Evolutionary conservation across 192 early-diverging fungal genomes (phyloP).

Genomic region (Entomortierella lignicola): DNA sequence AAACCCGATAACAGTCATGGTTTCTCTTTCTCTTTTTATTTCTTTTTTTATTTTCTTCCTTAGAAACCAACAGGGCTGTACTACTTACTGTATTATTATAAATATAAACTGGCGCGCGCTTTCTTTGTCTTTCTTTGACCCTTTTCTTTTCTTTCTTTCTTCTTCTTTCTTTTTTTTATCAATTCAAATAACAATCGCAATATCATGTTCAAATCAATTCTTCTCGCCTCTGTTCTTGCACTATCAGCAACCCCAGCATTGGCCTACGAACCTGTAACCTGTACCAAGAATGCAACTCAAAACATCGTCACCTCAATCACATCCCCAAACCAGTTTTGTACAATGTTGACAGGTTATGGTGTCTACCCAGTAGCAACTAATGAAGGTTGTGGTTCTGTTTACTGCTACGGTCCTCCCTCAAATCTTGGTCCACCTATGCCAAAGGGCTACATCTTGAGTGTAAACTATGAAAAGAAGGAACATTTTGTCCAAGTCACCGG

Average conservation of each 20-base stretch:
- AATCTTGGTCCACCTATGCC: conserved; percentile 25
- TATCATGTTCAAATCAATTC: conserved; percentile 20
- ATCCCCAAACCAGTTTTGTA: conserved; percentile 13
- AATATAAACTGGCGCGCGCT: too few species aligned
- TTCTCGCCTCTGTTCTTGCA: conserved; percentile 5
- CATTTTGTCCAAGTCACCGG: conserved; percentile 50
- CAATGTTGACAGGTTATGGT: conserved; percentile 33
- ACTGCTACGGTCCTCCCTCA: conserved; percentile 26
- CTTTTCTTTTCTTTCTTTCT: background rate
- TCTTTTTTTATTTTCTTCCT: too few species aligned
- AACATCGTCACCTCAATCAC: conserved; percentile 35
- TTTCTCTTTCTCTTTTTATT: too few species aligned
- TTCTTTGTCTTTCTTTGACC: too few species aligned
- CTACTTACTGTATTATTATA: too few species aligned
- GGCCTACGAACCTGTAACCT: conserved; percentile 36
- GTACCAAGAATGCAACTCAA: conserved; percentile 30
- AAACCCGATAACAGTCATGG: too few species aligned
- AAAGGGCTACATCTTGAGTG: conserved; percentile 21
- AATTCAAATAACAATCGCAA: background rate
- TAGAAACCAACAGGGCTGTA: too few species aligned
- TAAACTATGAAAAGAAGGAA: conserved; percentile 9
- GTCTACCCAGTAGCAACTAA: conserved; percentile 33
- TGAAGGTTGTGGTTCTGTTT: conserved; percentile 40
- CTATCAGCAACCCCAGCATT: conserved; percentile 8
- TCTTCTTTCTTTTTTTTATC: background rate